Conservation (phyloP, 352 stramenopile genomes). For the Pythium plurisporium region DNA sequence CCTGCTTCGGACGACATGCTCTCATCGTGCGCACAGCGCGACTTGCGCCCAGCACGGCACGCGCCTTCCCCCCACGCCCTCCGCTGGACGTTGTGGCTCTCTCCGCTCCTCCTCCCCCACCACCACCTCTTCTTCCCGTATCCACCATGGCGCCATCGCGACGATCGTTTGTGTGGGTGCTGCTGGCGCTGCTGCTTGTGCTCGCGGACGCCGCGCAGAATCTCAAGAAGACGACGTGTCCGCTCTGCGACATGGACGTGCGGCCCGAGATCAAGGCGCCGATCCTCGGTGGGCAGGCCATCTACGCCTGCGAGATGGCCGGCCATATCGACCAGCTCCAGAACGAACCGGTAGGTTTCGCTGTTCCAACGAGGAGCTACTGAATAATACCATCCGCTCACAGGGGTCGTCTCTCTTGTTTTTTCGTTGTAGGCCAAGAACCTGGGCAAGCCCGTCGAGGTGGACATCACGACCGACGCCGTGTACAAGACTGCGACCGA, state of each 20-base stretch:
- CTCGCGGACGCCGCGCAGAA: constrained; percentile 27
- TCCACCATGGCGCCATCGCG: constrained; percentile 2
- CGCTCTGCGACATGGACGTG: constrained; percentile 69
- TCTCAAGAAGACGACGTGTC: constrained; percentile 50
- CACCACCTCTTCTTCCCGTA: neutral
- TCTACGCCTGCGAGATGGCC: constrained; percentile 81
- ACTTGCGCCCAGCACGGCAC: neutral
- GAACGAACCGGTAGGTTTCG: constrained; percentile 56
- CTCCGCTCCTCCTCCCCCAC: neutral
- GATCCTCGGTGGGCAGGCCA: constrained; percentile 60
- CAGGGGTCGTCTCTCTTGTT: neutral
- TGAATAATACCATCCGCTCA: no score
- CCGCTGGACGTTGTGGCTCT: neutral
- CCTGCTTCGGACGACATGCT: neutral
- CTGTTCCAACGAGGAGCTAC: neutral
- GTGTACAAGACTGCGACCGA: constrained; percentile 65
- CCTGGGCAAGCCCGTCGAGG: constrained; percentile 33
- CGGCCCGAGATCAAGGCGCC: constrained; percentile 48
- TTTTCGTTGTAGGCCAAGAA: constrained; percentile 33
- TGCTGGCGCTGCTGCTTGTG: constrained; percentile 14
- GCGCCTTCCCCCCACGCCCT: neutral
- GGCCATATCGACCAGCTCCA: constrained; percentile 61
- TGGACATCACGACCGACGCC: constrained; percentile 57
- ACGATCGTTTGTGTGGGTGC: neutral
- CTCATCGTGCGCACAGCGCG: no score